phyloP scores from a whole-genome alignment of 2,329 filamentous ascomycete species.

The Colletotrichum endophyticum region DNA sequence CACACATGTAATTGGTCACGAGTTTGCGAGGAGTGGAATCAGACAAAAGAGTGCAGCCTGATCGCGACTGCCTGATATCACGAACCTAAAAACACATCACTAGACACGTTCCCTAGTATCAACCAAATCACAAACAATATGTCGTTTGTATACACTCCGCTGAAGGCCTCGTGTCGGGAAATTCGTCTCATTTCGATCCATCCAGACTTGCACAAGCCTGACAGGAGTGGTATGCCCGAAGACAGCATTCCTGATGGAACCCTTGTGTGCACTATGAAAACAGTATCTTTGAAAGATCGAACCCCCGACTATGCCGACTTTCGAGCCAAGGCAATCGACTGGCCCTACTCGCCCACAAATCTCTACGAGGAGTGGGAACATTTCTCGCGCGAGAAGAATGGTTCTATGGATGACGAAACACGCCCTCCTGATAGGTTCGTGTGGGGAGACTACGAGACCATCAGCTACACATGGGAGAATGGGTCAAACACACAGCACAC shows the following conservation, averaged over 20 bases:
- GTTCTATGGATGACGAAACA: accelerated
- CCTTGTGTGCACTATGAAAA: not conserved
- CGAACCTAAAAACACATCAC: not conserved
- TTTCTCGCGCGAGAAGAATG: not conserved
- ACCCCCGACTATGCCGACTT: not conserved
- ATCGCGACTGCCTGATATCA: too few relatives aligned
- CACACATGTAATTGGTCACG: not conserved
- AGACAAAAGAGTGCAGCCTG: not conserved
- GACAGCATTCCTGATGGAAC: not conserved
- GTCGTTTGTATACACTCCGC: accelerated
- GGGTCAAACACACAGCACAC: not conserved
- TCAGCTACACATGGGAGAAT: not conserved
- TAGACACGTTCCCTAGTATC: too few relatives aligned
- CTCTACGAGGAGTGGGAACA: not conserved
- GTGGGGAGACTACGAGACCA: not conserved
- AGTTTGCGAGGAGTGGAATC: not conserved
- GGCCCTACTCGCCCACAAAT: not conserved
- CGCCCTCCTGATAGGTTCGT: not conserved
- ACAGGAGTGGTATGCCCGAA: accelerated
- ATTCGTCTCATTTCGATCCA: not conserved
- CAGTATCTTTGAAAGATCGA: not conserved
- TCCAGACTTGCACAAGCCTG: not conserved
- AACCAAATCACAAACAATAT: too few relatives aligned
- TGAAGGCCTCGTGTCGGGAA: accelerated
- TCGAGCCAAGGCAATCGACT: not conserved